Evolutionary conservation across 2,329 filamentous ascomycete species (phyloP), one percentile per base, ranked within the genome.

Genomic region (Paraphoma sp.): DNA sequence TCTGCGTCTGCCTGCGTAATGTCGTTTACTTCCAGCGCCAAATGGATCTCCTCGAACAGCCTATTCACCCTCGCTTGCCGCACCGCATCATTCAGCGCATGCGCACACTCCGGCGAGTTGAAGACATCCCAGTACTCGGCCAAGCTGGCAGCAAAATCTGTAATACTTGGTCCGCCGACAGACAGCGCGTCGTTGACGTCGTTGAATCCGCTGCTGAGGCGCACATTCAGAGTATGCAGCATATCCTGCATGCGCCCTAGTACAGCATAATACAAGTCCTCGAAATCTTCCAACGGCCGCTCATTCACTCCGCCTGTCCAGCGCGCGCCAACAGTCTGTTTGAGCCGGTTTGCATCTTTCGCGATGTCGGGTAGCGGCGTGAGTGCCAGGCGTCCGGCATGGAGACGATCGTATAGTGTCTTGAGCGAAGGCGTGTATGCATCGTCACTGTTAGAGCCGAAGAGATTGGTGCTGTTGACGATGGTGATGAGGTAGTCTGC

Each of bases 241-340:
- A 71, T 63, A 7, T 67, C 67, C 40, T 69, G 63, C 47, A 74
- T 63, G 33, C 60, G 64, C 4, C 65, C 62, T 12, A 74, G 46
- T 10, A 68, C 42, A 1, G 67, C 68, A 30, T 75, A 74, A 63
- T 72, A 76, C 11, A 76, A 28, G 55, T 75, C 70, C 51, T 75
- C 70, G 43, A 64, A 75, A 55, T 75, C 72, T 31, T 67, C 64
- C 10, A 75, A 65, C 0, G 68, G 64, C 14, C 73, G 73, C 0
- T 60, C 88, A 87, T 92, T 1, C 64, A 86, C 4, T 86, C 3
- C 87, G 87, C 3, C 6, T 14, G 28, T 6, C 16, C 40, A 14
- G 88, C 89, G 30, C 76, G 74, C 56, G 86, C 38, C 36, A 84
- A 63, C 33, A 11, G 51, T 67, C 88, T 92, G 29, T n/a, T 56